Percentiles rank a stretch among this genome's conserved stretches.
These are phyloP conservation scores for Kwoniella pini DNA, from an alignment of 768 basidiomycete genomes.

Conservation along the genomic window DNA sequence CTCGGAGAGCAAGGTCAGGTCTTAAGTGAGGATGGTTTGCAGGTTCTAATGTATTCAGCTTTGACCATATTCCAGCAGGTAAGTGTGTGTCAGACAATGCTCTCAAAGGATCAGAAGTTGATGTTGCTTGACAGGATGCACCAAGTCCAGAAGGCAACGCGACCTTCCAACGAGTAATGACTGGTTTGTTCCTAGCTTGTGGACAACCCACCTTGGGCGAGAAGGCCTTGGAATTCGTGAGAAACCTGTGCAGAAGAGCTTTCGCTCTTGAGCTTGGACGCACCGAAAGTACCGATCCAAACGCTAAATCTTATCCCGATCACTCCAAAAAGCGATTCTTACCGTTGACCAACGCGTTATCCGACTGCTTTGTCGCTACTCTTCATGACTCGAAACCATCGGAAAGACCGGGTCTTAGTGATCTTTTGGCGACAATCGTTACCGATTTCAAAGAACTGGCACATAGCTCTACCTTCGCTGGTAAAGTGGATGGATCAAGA, in stretches of 20 bases:
- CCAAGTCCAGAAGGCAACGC: constrained; percentile 38
- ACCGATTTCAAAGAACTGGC: constrained; percentile 65
- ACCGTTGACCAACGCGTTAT: constrained; percentile 54
- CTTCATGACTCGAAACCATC: constrained; percentile 59
- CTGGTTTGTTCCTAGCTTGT: constrained; percentile 42
- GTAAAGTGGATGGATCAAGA: constrained; percentile 53
- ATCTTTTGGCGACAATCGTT: constrained; percentile 66
- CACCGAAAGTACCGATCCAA: constrained; percentile 30
- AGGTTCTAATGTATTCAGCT: constrained; percentile 66
- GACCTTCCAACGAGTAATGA: constrained; percentile 35
- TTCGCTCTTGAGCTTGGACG: constrained; percentile 71
- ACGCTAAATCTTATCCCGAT: constrained; percentile 33
- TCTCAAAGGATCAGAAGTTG: background rate
- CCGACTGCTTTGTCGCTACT: constrained; percentile 78
- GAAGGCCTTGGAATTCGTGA: constrained; percentile 70
- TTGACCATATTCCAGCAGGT: constrained; percentile 78
- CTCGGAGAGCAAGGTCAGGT: constrained; percentile 59
- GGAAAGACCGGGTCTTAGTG: constrained; percentile 59
- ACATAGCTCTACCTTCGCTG: constrained; percentile 24
- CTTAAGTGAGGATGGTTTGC: constrained; percentile 56
- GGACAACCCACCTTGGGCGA: constrained; percentile 44
- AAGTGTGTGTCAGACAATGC: constrained; percentile 22
- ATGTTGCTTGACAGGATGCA: constrained; percentile 27
- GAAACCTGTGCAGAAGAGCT: constrained; percentile 68
- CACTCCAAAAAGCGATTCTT: constrained; percentile 43